Percentiles rank a stretch among this genome's conserved stretches.
phyloP scores from a whole-genome alignment of 148 eudicot species.

The Chenopodium berlandieri region DNA sequence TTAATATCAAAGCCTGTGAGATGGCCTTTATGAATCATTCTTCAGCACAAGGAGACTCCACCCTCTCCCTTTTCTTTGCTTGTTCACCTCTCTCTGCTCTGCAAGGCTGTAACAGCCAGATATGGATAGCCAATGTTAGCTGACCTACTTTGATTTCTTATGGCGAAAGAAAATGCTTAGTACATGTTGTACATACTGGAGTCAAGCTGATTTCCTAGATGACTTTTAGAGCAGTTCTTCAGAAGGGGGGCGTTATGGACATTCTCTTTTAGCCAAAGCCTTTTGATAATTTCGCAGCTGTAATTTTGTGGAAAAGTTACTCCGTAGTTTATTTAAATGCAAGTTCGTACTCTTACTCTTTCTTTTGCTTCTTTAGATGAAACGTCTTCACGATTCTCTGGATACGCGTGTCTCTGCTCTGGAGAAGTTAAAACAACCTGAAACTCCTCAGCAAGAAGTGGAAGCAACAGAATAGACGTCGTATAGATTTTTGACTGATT shows the following conservation, averaged over 20 bases:
- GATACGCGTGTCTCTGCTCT: constrained; percentile 59
- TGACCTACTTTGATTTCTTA: no score
- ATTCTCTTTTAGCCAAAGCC: neutral
- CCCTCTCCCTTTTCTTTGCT: no score
- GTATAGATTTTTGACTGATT: neutral
- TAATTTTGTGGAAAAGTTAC: neutral
- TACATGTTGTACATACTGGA: neutral
- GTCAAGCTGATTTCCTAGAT: neutral
- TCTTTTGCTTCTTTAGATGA: constrained; percentile 41
- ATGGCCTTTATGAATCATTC: neutral
- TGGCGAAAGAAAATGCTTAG: neutral
- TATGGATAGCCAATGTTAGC: no score
- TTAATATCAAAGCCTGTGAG: neutral
- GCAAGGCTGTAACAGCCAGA: no score
- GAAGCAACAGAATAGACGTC: constrained; percentile 50
- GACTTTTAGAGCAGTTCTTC: neutral
- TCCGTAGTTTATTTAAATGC: neutral
- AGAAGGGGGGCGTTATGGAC: neutral
- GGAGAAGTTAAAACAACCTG: constrained; percentile 60
- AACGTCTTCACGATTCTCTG: constrained; percentile 55
- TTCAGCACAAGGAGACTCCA: no score
- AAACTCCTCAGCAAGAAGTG: constrained; percentile 42
- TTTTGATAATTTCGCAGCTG: neutral
- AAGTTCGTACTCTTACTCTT: neutral
- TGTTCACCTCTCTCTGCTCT: no score